Conservation (phyloP, 805 yeast genomes). For the Saccharomycopsis sp. region DNA sequence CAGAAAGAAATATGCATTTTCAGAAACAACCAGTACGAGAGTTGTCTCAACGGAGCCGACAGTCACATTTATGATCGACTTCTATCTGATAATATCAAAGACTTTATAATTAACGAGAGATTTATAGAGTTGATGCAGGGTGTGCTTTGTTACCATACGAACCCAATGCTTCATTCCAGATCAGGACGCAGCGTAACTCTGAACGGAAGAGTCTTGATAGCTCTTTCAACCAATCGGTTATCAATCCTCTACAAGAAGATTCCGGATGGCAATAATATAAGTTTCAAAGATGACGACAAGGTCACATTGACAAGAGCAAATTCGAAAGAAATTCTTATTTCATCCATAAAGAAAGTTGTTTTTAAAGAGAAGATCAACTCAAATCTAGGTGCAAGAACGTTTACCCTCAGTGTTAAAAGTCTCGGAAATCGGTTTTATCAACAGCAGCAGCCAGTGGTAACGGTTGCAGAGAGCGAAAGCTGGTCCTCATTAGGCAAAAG, state of each 20-base stretch:
- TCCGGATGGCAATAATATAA: neutral
- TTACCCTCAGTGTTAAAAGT: neutral
- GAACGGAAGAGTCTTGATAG: neutral
- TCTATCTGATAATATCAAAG: conserved; percentile 10
- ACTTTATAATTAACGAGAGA: conserved; percentile 16
- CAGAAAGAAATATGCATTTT: conserved; percentile 11
- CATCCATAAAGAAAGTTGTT: neutral
- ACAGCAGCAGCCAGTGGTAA: neutral
- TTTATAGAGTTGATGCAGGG: conserved; percentile 18
- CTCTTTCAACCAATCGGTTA: neutral
- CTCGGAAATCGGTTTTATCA: neutral
- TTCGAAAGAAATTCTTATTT: neutral
- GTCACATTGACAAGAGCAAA: neutral
- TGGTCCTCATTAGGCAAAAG: neutral
- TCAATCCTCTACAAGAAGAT: neutral
- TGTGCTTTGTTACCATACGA: conserved; percentile 9
- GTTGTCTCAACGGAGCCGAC: conserved; percentile 5
- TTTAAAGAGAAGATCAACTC: neutral
- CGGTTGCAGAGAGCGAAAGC: neutral
- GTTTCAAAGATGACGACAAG: neutral
- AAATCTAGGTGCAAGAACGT: neutral
- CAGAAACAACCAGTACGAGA: conserved; percentile 17
- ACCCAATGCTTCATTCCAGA: conserved; percentile 8
- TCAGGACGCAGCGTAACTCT: neutral
- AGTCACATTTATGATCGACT: conserved; percentile 6